Percentiles rank a stretch among this genome's conserved stretches.
phyloP scores from a whole-genome alignment of 495 filamentous ascomycete species.

The Pyrenula aspistea region DNA sequence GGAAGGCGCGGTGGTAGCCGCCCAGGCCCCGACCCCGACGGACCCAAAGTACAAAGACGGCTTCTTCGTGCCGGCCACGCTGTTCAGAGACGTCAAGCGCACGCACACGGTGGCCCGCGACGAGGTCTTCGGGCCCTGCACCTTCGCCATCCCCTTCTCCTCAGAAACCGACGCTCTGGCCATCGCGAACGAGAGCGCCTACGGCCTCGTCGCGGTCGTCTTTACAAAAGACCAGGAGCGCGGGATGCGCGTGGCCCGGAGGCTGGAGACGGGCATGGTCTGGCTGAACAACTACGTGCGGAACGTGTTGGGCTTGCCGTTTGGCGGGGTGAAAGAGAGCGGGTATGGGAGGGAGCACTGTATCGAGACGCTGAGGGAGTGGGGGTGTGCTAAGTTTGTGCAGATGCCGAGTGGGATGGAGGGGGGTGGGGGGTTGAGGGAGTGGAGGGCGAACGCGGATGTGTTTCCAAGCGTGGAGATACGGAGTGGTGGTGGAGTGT shows the following conservation, averaged over 20 bases:
- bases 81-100: conserved; percentile 48
- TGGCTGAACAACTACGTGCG: neutral
- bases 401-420: neutral
- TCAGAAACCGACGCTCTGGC: conserved; percentile 46
- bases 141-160: conserved; percentile 40
- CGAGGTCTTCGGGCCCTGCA: conserved; percentile 57
- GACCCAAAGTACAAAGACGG: conserved; percentile 19
- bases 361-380: conserved; percentile 34
- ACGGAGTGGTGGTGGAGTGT: no score
- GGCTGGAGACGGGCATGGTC: conserved; percentile 51
- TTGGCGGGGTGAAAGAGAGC: conserved; percentile 43
- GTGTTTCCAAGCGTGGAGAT: no score
- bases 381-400: conserved; percentile 27
- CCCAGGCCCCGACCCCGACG: conserved; percentile 1
- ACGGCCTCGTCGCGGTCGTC: conserved; percentile 56
- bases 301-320: conserved; percentile 13
- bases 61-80: conserved; percentile 45
- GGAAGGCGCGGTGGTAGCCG: conserved; percentile 5
- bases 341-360: conserved; percentile 44
- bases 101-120: conserved; percentile 41
- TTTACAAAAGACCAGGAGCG: conserved; percentile 54
- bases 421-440: neutral
- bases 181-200: conserved; percentile 58
- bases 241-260: conserved; percentile 45
- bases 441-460: neutral